Evolutionary conservation across 2,329 filamentous ascomycete genomes (phyloP).

Genomic region (Ascocoryne sarcoides): DNA sequence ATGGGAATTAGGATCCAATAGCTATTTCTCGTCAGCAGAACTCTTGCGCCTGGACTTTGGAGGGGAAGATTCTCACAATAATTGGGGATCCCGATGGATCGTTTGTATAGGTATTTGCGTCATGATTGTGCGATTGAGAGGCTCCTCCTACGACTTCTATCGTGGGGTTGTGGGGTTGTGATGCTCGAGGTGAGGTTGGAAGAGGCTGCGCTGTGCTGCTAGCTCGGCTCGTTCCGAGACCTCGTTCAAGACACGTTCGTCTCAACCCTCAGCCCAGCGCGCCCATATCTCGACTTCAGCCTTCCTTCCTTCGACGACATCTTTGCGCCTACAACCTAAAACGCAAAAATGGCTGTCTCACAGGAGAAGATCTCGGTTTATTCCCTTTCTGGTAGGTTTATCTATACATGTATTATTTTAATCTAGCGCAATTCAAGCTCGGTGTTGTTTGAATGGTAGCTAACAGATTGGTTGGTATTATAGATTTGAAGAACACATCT

Average conservation of each 20-base stretch:
- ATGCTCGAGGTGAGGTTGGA: too few relatives aligned
- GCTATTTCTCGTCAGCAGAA: slow-evolving; percentile 40
- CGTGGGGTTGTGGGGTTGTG: slow-evolving; percentile 4
- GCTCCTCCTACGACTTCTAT: not conserved
- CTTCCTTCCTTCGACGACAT: slow-evolving; percentile 1
- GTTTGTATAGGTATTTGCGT: slow-evolving; percentile 80
- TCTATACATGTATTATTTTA: not conserved
- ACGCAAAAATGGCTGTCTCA: slow-evolving; percentile 22
- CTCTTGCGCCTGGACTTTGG: slow-evolving; percentile 5
- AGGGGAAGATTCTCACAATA: slow-evolving; percentile 61
- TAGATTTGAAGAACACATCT: slow-evolving; percentile 93
- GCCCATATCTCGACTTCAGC: slow-evolving; percentile 5
- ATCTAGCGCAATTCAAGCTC: too few relatives aligned
- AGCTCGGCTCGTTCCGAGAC: slow-evolving; percentile 22
- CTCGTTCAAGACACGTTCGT: slow-evolving; percentile 28
- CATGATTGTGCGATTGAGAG: slow-evolving; percentile 59
- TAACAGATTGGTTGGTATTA: too few relatives aligned
- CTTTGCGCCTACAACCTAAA: slow-evolving; percentile 4
- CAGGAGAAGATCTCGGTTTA: slow-evolving; percentile 26
- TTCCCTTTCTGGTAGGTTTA: slow-evolving; percentile 23
- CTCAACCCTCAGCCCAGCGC: slow-evolving; percentile 4
- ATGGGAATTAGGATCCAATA: slow-evolving; percentile 99
- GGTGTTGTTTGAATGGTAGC: too few relatives aligned
- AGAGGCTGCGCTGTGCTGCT: slow-evolving; percentile 12
- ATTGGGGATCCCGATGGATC: slow-evolving; percentile 95